phyloP scores from a whole-genome alignment of 2,329 filamentous ascomycete genomes.

The Cadophora sp. region DNA sequence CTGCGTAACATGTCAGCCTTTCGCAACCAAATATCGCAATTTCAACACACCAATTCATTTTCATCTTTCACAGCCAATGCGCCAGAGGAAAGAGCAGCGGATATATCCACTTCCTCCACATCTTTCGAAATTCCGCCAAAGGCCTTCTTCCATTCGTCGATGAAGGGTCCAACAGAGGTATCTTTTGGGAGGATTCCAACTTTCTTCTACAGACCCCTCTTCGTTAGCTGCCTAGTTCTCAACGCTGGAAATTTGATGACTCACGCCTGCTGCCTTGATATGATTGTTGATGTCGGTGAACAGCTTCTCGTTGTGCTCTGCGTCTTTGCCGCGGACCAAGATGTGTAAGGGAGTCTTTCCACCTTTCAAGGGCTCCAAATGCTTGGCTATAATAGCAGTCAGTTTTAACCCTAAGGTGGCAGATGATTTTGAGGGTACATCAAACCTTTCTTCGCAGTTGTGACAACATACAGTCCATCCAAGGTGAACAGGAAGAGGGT shows the following conservation, averaged over 20 bases:
- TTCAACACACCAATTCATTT: constrained; percentile 71
- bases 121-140: constrained; percentile 83
- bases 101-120: constrained; percentile 86
- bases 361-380: constrained; percentile 89
- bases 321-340: constrained; percentile 88
- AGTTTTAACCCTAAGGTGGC: constrained; percentile 41
- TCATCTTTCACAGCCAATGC: constrained; percentile 95
- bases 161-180: constrained; percentile 83
- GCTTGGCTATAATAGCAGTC: constrained; percentile 71
- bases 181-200: constrained; percentile 88
- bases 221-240: constrained; percentile 22
- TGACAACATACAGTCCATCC: constrained; percentile 89
- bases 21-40: background rate
- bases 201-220: constrained; percentile 69
- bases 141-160: constrained; percentile 93
- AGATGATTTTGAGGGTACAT: constrained; percentile 2
- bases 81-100: constrained; percentile 78
- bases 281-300: constrained; percentile 83
- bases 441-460: constrained; percentile 94
- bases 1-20: constrained; percentile 46
- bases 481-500: constrained; percentile 92
- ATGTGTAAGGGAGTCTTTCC: constrained; percentile 94
- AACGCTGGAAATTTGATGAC: constrained; percentile 46
- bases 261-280: constrained; percentile 86
- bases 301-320: constrained; percentile 88